Conservation (phyloP, 148 eudicot genomes). For the Rhododendron mucronatum region DNA sequence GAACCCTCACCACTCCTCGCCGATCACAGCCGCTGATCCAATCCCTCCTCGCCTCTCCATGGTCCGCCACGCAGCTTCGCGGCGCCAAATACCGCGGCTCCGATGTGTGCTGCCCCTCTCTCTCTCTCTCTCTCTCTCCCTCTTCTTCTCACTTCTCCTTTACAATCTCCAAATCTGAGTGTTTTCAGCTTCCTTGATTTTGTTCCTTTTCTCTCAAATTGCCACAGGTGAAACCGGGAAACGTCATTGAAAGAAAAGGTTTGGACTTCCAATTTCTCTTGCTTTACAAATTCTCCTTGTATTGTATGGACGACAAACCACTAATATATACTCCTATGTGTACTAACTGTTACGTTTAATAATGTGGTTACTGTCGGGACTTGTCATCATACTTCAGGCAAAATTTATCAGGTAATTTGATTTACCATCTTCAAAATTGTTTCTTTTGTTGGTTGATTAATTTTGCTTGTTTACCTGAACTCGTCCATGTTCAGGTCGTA, state of each 20-base stretch:
- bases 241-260: constrained; percentile 77
- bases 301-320: background rate
- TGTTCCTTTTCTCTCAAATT: background rate
- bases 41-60: constrained; percentile 28
- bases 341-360: constrained; percentile 2
- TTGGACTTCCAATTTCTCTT: constrained; percentile 7
- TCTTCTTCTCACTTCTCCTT: background rate
- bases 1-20: constrained; percentile 8
- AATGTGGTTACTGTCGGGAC: background rate
- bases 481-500: constrained; percentile 42
- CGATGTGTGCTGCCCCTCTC: constrained; percentile 30
- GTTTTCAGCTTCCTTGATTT: background rate
- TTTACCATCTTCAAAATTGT: background rate
- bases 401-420: constrained; percentile 55
- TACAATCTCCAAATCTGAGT: background rate
- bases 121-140: background rate
- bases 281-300: background rate
- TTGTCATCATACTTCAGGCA: constrained; percentile 38
- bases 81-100: constrained; percentile 64
- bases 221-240: constrained; percentile 71
- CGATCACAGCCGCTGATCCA: background rate
- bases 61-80: constrained; percentile 67
- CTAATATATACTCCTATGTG: background rate
- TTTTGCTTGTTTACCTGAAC: background rate
- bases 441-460: background rate